Conservation (phyloP, 257 asterid species). For the Plantago major region DNA sequence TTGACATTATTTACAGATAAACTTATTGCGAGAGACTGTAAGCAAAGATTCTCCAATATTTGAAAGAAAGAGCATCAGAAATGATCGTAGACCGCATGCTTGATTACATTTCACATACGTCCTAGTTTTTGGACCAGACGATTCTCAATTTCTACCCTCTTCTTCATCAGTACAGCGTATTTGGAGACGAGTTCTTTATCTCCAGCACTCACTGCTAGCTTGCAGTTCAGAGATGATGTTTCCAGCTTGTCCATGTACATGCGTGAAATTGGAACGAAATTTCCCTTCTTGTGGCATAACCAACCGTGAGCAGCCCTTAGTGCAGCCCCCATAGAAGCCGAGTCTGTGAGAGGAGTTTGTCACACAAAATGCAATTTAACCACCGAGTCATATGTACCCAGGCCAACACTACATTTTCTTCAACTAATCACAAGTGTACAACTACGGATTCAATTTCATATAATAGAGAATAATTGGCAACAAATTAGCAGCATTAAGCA, state of each 20-base stretch:
- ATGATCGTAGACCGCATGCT: background rate
- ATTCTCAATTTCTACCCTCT: constrained; percentile 73
- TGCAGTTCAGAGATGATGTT: constrained; percentile 57
- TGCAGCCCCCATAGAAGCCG: constrained; percentile 93
- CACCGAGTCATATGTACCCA: background rate
- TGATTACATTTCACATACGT: constrained; percentile 28
- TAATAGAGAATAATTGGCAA: no score
- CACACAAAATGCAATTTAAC: background rate
- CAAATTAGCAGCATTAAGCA: no score
- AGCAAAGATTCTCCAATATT: background rate
- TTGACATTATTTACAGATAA: no score
- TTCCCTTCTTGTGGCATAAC: constrained; percentile 64
- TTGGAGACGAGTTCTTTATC: constrained; percentile 41
- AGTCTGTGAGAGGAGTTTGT: constrained; percentile 39
- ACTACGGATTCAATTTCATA: no score
- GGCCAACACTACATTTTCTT: no score
- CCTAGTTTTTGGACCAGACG: constrained; percentile 58
- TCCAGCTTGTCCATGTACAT: constrained; percentile 67
- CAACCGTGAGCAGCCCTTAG: constrained; percentile 94
- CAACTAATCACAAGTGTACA: no score
- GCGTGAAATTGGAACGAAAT: constrained; percentile 50
- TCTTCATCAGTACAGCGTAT: constrained; percentile 66
- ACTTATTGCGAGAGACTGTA: no score
- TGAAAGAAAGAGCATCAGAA: background rate
- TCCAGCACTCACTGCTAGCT: constrained; percentile 55